Percentiles rank a stretch among this genome's conserved stretches.
phyloP scores from a whole-genome alignment of 176 grass and related monocot genomes.

The Phyllostachys edulis region DNA sequence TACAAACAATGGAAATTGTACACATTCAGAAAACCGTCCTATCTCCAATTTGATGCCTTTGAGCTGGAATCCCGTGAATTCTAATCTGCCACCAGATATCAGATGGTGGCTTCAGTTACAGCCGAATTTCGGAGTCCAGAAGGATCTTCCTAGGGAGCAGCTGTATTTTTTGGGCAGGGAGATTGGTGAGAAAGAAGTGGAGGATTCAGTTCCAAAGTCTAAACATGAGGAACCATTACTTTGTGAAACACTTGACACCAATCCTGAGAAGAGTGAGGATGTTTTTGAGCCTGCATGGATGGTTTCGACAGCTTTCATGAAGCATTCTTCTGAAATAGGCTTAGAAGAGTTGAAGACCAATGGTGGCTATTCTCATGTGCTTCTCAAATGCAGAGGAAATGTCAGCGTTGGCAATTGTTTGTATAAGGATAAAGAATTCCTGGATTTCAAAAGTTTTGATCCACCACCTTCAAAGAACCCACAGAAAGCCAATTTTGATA shows the following conservation, averaged over 20 bases:
- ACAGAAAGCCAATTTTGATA: conserved; percentile 27
- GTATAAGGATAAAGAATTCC: conserved; percentile 38
- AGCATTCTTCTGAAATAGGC: conserved; percentile 32
- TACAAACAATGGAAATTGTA: conserved; percentile 27
- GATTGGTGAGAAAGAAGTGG: conserved; percentile 21
- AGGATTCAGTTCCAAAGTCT: conserved; percentile 27
- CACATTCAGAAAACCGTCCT: conserved; percentile 31
- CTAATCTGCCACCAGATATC: conserved; percentile 57
- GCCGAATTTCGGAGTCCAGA: conserved; percentile 53
- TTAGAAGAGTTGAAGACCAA: conserved; percentile 22
- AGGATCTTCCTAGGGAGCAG: conserved; percentile 44
- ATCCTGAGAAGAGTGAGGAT: conserved; percentile 19
- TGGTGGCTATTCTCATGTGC: conserved; percentile 13
- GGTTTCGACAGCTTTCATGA: conserved; percentile 47
- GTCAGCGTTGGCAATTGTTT: conserved; percentile 28
- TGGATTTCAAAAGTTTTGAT: conserved; percentile 42
- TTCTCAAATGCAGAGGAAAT: conserved; percentile 37
- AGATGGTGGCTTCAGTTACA: conserved; percentile 86
- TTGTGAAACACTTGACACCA: conserved; percentile 23
- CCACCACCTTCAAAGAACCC: conserved; percentile 13
- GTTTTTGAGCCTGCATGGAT: conserved; percentile 37
- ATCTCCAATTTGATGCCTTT: conserved; percentile 53
- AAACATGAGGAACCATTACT: conserved; percentile 27
- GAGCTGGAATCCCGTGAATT: conserved; percentile 52
- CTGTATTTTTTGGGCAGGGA: conserved; percentile 23